Conservation (phyloP, 495 filamentous ascomycete species). For the Neurospora hispaniola region DNA sequence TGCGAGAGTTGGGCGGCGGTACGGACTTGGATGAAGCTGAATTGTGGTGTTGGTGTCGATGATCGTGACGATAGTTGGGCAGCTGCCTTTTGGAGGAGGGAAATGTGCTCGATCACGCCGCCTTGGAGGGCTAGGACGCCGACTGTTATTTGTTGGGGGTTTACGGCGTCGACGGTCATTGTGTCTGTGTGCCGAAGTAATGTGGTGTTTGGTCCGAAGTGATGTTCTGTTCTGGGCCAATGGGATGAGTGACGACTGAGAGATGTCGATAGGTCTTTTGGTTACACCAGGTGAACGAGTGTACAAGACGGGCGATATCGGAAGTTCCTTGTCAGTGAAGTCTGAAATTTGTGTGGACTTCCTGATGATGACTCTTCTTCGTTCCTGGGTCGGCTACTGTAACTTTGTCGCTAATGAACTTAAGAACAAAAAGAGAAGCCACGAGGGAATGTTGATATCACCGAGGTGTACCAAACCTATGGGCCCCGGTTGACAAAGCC, state of each 20-base stretch:
- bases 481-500: not conserved
- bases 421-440: not conserved
- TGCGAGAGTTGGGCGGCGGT: constrained; percentile 55
- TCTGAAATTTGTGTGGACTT: not conserved
- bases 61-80: constrained; percentile 12
- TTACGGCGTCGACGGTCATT: not conserved
- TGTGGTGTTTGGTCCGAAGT: not conserved
- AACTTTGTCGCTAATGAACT: not conserved
- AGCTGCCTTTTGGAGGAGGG: constrained; percentile 58
- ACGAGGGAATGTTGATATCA: not conserved
- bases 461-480: not conserved
- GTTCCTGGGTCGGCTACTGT: not conserved
- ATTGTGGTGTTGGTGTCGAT: constrained; percentile 6
- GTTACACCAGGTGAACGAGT: not conserved
- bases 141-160: constrained; percentile 41
- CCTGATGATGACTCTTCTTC: not conserved
- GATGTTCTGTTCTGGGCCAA: not conserved
- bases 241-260: not conserved
- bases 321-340: not conserved
- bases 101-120: constrained; percentile 82
- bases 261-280: not conserved
- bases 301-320: not conserved
- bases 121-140: constrained; percentile 90
- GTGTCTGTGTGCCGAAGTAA: not conserved
- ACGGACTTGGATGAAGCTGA: constrained; percentile 69